Evolutionary conservation across 495 filamentous ascomycete species (phyloP).

Genomic region (Apiosordaria backusii): DNA sequence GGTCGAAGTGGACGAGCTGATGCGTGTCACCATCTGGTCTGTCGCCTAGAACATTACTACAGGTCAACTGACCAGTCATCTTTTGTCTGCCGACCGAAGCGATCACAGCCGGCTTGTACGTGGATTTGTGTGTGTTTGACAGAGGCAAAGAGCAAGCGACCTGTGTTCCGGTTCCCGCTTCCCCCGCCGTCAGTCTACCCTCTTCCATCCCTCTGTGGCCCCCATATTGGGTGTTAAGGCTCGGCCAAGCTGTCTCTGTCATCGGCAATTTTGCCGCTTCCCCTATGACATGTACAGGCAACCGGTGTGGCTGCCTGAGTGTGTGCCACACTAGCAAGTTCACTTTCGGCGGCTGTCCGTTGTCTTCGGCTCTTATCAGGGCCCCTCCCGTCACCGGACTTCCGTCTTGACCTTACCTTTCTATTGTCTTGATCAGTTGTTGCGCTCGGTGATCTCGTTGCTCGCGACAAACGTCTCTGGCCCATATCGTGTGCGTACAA

Average conservation of each 20-base stretch:
- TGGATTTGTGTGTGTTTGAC: not conserved
- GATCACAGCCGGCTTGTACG: not conserved
- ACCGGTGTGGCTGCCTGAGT: slow-evolving; percentile 15
- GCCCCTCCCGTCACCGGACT: not conserved
- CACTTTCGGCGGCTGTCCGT: not conserved
- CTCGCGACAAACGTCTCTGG: not conserved
- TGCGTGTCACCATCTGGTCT: not conserved
- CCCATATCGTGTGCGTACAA: not conserved
- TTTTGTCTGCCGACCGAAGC: not conserved
- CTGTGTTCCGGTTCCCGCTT: not conserved
- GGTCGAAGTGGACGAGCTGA: not conserved
- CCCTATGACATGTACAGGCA: slow-evolving; percentile 14
- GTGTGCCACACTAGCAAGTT: slow-evolving; percentile 8
- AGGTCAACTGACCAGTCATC: not conserved
- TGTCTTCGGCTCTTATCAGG: not conserved
- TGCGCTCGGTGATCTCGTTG: not conserved
- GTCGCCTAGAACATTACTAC: not conserved
- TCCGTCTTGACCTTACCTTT: not conserved
- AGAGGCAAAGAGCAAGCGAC: not conserved
- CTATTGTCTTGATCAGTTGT: not conserved
- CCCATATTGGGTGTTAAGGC: not conserved
- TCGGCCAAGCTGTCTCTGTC: too few species aligned
- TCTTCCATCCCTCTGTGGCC: not conserved
- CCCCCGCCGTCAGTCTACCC: not conserved
- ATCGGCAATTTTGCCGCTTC: not conserved